A percentile compares a stretch with the other conserved stretches of the same genome.
Conservation (phyloP, 2,329 filamentous ascomycete genomes). For the Neonectria magnoliae region DNA sequence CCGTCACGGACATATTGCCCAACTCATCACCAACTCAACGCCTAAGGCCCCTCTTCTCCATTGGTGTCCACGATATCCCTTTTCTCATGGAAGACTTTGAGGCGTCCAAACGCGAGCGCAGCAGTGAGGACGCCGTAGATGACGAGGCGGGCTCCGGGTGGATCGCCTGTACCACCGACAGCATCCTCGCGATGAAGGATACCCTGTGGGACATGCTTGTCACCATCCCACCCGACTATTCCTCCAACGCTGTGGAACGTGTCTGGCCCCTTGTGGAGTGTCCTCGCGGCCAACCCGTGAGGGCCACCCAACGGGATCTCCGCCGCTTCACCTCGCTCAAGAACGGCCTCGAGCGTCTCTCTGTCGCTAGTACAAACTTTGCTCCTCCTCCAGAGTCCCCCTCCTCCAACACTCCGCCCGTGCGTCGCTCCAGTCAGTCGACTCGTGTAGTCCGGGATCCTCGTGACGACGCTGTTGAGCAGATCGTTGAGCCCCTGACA, state of each 20-base stretch:
- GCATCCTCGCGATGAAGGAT: slow-evolving; percentile 86
- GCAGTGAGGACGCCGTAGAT: slow-evolving; percentile 50
- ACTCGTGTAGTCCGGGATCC: slow-evolving; percentile 47
- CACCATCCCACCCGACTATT: slow-evolving; percentile 75
- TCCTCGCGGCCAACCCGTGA: slow-evolving; percentile 71
- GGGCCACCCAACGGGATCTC: slow-evolving; percentile 90
- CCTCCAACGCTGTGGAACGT: slow-evolving; percentile 66
- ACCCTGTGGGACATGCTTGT: slow-evolving; percentile 91
- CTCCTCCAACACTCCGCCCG: slow-evolving; percentile 38
- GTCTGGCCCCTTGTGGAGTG: slow-evolving; percentile 81
- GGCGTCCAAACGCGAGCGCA: slow-evolving; percentile 52
- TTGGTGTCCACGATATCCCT: slow-evolving; percentile 93
- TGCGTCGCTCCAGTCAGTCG: slow-evolving; percentile 44
- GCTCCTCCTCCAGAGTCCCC: slow-evolving; percentile 44
- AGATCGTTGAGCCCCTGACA: slow-evolving; percentile 69
- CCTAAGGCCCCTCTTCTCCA: slow-evolving; percentile 85
- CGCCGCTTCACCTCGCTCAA: slow-evolving; percentile 79
- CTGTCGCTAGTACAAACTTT: slow-evolving; percentile 33
- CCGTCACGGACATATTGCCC: slow-evolving; percentile 76
- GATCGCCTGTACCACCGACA: slow-evolving; percentile 96
- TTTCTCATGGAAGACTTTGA: slow-evolving; percentile 73
- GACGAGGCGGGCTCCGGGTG: slow-evolving; percentile 72
- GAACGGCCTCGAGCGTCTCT: slow-evolving; percentile 66
- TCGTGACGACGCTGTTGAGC: slow-evolving; percentile 61
- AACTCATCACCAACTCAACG: slow-evolving; percentile 69